Evolutionary conservation across 179 eudicot genomes (phyloP), one percentile per base, ranked within the genome.

Genomic region (Gypsophila paniculata): DNA sequence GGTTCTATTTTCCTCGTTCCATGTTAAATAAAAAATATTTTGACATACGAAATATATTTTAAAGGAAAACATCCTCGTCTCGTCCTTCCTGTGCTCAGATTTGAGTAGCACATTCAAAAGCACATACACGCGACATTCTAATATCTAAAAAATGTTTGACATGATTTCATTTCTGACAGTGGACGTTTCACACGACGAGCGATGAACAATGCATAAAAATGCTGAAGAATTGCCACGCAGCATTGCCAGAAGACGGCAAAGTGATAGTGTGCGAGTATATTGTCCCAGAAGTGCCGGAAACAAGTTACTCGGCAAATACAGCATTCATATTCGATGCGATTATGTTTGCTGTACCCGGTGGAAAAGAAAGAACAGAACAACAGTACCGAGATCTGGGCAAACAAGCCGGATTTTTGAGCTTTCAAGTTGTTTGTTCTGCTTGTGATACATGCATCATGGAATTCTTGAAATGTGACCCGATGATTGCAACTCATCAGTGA

Each of bases 381-480:
- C 72, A 78, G 55, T 78, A 32, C 12, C 49, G 59, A 22, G 61
- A 42, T 19, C 65, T 78, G 19, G 78, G 75, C 58, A 78, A 65
- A 75, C 19, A 70, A 11, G 78, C 82, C 19, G 78, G 78, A 0
- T 78, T 78, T n/a, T 39, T 25, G 36, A 55, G 26, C 8, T 78
- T 78, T 59, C 63, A 22, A 6, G 17, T 78, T 1, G 48, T 67
- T 39, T 63, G 81, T 23, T 46, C 11, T 22, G 81, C 68, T 68
- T 78, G 71, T 48, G 81, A 73, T 73, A 60, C 81, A 68, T 73
- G 76, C 77, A 49, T 77, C 59, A 72, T 77, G 77, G 81, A 73
- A 34, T 73, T 60, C 29, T 18, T 51, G 1, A 77, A 77, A 36
- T 36, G 42, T 36, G 42, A 36, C 42, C 42, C 42, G 7, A 36